Evolutionary conservation across 2,329 filamentous ascomycete species (phyloP), one percentile per base, ranked within the genome.

Genomic region (Claviceps fusiformis): DNA sequence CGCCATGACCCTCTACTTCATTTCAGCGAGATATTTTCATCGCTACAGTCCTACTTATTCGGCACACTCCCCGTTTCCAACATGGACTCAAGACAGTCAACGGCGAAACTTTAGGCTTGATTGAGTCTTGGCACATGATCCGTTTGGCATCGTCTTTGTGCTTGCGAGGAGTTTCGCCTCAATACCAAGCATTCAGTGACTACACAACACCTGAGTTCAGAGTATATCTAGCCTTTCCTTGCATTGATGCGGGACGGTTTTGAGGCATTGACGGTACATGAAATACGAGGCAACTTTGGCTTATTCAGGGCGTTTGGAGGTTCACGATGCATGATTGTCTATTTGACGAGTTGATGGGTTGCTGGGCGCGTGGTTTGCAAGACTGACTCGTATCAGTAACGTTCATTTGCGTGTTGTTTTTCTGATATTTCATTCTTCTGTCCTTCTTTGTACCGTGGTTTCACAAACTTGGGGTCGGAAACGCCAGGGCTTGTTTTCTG

Each of bases 221-320:
- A 24, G 24, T 24, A 24, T 24, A 24, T 24, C 24, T 24, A 24
- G 24, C 6, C 31, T 33, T 33, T 33, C 9, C 31, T 33, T 33
- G 31, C 31, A 33, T 33, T 37, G 10, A 29, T 55, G 44, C 5
- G 27, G 35, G 27, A 9, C 13, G 15, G 45, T 44, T 47, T 45
- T 44, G 31, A n/a, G 45, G 37, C 43, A 44, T 54, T 48, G 46
- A 24, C 49, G 27, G 43, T 33, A 52, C 35, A 27, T 47, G 41
- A 33, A 7, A 37, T 2, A 37, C 45, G 19, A 49, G 41, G 49
- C 2, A 44, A 4, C 27, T 5, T 7, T n/a, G 19, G 15, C n/a
- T 41, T 27, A 39, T 50, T 41, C 45, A 46, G 46, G 51, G 54
- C 46, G 46, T 53, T 56, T 53, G 31, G 51, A 47, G 17, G 11